Conservation (phyloP, 2,329 filamentous ascomycete genomes). For the Scedosporium minutisporum region DNA sequence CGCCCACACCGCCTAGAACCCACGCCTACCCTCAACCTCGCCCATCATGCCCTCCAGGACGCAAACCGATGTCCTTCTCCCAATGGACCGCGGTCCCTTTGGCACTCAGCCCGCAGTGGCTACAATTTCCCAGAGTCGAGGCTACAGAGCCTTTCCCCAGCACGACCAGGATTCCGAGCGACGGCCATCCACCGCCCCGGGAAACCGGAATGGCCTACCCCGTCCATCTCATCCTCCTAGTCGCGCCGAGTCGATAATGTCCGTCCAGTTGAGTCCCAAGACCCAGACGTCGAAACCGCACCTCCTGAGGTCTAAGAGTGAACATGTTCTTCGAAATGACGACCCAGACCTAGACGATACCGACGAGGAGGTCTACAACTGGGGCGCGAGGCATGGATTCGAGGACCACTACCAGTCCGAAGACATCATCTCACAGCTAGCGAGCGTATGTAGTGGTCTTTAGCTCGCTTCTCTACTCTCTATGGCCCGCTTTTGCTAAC, state of each 20-base stretch:
- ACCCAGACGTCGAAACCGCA: constrained; percentile 35
- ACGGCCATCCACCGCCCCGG: constrained; percentile 37
- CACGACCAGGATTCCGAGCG: constrained; percentile 16
- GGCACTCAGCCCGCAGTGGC: neutral
- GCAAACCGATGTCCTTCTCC: neutral
- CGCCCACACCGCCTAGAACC: neutral
- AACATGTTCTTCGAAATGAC: constrained; percentile 34
- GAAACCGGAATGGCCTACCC: constrained; percentile 26
- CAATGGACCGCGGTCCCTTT: neutral
- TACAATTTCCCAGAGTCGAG: constrained; percentile 7
- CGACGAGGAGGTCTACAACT: constrained; percentile 39
- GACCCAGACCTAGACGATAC: constrained; percentile 29
- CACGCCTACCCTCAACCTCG: neutral
- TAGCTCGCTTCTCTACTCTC: constrained; percentile 6
- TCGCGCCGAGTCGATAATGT: constrained; percentile 15
- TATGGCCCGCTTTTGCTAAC: neutral
- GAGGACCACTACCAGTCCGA: constrained; percentile 86
- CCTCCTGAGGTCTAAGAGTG: constrained; percentile 49
- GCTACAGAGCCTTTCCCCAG: constrained; percentile 8
- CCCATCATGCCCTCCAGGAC: constrained; percentile 1
- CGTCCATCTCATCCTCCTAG: constrained; percentile 20
- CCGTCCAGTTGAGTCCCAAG: constrained; percentile 1
- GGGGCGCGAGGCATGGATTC: constrained; percentile 72
- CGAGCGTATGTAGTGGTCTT: constrained; percentile 51
- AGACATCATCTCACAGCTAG: constrained; percentile 76